A percentile compares a stretch with the other conserved stretches of the same genome.
phyloP scores from a whole-genome alignment of 2,329 filamentous ascomycete genomes.

The Aspergillus glaucus region DNA sequence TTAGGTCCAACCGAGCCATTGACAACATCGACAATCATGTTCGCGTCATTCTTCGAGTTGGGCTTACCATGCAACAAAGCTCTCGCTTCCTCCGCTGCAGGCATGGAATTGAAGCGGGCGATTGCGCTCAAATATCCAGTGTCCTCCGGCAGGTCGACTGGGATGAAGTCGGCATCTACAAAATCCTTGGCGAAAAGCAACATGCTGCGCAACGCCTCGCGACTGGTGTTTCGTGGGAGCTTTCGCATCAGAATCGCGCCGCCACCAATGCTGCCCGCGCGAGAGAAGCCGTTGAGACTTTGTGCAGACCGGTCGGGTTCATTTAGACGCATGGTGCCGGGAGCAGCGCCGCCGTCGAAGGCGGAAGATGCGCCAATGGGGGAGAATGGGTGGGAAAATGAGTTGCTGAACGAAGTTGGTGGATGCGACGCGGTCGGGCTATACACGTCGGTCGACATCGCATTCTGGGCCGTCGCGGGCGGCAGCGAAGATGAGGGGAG shows the following conservation, averaged over 20 bases:
- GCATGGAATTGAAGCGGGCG: slow-evolving; percentile 52
- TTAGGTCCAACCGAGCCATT: slow-evolving; percentile 33
- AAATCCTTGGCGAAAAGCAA: slow-evolving; percentile 61
- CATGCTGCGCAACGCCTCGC: slow-evolving; percentile 56
- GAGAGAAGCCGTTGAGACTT: slow-evolving; percentile 30
- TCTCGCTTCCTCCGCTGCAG: slow-evolving; percentile 55
- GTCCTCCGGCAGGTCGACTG: slow-evolving; percentile 51
- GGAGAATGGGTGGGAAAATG: slow-evolving; percentile 34
- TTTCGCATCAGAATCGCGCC: slow-evolving; percentile 52
- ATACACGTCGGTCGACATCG: slow-evolving; percentile 40
- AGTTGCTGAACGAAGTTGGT: slow-evolving; percentile 25
- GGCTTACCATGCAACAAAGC: slow-evolving; percentile 56
- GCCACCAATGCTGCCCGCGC: slow-evolving; percentile 22
- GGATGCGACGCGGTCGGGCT: slow-evolving; percentile 33
- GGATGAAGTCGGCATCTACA: slow-evolving; percentile 53
- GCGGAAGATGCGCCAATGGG: slow-evolving; percentile 31
- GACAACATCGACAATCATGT: slow-evolving; percentile 51
- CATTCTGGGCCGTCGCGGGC: slow-evolving; percentile 35
- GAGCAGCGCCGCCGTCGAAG: slow-evolving; percentile 25
- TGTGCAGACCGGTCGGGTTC: slow-evolving; percentile 31
- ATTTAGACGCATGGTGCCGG: slow-evolving; percentile 28
- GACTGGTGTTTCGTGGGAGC: slow-evolving; percentile 53
- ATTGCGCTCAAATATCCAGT: slow-evolving; percentile 52
- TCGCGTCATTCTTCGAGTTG: slow-evolving; percentile 55
- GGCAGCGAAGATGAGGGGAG: slow-evolving; percentile 25